phyloP scores from a whole-genome alignment of 2,329 filamentous ascomycete species.

The Seiridium cupressi region DNA sequence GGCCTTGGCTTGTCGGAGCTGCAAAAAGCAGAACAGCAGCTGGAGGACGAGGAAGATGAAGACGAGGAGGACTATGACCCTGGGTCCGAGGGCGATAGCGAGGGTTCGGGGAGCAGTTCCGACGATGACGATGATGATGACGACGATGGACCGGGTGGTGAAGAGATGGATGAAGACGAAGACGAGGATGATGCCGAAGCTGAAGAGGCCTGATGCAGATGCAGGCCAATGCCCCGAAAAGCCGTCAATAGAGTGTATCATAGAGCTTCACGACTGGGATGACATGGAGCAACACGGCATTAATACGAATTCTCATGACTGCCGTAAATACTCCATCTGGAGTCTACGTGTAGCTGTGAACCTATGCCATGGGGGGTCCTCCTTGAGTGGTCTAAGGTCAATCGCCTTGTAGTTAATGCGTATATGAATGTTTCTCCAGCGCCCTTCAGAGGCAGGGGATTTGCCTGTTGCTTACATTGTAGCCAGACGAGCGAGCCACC shows the following conservation, averaged over 20 bases:
- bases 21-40: conserved; percentile 45
- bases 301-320: not conserved
- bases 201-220: not conserved
- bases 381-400: too few species aligned
- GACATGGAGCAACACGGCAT: not conserved
- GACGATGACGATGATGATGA: conserved; percentile 50
- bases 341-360: too few species aligned
- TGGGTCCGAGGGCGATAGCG: conserved; percentile 58
- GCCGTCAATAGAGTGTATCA: not conserved
- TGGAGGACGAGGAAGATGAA: conserved; percentile 60
- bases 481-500: too few species aligned
- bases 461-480: too few species aligned
- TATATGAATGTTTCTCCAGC: too few species aligned
- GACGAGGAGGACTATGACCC: conserved; percentile 68
- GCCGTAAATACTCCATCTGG: too few species aligned
- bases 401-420: too few species aligned
- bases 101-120: conserved; percentile 49
- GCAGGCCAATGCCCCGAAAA: not conserved
- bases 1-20: conserved; percentile 43
- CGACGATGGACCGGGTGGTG: conserved; percentile 39
- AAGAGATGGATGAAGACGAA: conserved; percentile 34
- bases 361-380: too few species aligned
- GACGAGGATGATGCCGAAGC: conserved; percentile 12
- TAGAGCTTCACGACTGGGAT: not conserved
- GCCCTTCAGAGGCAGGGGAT: too few species aligned